phyloP scores from a whole-genome alignment of 2,329 filamentous ascomycete species.

The Salinomyces thailandicus region DNA sequence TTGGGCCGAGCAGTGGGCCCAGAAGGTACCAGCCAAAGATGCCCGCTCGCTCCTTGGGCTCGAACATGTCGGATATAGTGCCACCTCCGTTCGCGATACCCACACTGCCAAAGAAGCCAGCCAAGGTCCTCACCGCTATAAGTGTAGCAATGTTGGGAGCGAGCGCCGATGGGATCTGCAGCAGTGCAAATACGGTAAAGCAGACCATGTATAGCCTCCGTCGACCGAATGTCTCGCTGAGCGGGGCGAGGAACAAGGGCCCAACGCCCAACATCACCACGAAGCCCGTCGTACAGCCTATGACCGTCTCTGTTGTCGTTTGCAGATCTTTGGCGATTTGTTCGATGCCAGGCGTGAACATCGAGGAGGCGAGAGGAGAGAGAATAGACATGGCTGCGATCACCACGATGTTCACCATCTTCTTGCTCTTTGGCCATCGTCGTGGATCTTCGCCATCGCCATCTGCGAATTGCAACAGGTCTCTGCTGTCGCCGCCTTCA shows the following conservation, averaged over 20 bases:
- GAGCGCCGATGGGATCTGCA: constrained; percentile 40
- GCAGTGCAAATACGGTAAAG: constrained; percentile 35
- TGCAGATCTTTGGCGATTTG: constrained; percentile 40
- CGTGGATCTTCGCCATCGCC: constrained; percentile 36
- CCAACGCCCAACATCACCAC: constrained; percentile 41
- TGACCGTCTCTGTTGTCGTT: constrained; percentile 32
- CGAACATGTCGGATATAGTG: constrained; percentile 43
- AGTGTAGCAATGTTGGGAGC: constrained; percentile 37
- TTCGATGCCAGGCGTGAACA: constrained; percentile 43
- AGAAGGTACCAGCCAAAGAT: constrained; percentile 39
- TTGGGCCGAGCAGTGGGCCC: constrained; percentile 33
- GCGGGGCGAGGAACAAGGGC: constrained; percentile 36
- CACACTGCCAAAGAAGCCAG: constrained; percentile 42
- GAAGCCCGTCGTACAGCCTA: constrained; percentile 42
- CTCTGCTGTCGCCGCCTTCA: constrained; percentile 24
- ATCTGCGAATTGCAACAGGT: constrained; percentile 25
- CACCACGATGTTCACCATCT: constrained; percentile 40
- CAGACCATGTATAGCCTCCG: constrained; percentile 35
- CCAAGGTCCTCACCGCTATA: constrained; percentile 35
- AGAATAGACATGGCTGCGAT: constrained; percentile 43
- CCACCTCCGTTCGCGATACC: constrained; percentile 43
- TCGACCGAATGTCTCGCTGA: constrained; percentile 39
- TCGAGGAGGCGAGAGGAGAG: constrained; percentile 38
- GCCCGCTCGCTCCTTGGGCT: constrained; percentile 34
- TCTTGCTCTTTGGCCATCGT: constrained; percentile 35